phyloP scores from a whole-genome alignment of 345 rosid genomes.

The Psidium guajava region DNA sequence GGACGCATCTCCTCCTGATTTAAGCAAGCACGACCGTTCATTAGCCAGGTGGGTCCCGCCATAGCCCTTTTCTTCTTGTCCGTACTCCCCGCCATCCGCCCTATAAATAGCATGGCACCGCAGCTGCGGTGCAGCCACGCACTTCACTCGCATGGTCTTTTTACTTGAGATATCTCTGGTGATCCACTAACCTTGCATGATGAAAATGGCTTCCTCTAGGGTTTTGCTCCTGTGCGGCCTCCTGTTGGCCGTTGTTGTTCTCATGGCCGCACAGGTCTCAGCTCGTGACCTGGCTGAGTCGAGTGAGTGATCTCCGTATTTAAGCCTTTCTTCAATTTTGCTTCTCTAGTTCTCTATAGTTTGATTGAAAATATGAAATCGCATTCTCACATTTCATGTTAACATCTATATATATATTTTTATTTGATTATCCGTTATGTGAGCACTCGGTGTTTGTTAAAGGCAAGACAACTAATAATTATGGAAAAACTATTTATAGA shows the following conservation, averaged over 20 bases:
- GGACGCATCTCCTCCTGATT: not conserved
- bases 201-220: not conserved
- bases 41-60: not conserved
- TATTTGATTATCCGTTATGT: not conserved
- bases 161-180: not conserved
- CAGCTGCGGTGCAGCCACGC: not conserved
- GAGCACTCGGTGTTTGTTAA: not conserved
- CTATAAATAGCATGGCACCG: not conserved
- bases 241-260: not conserved
- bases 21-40: not conserved
- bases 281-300: slow-evolving; percentile 12
- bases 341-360: not conserved
- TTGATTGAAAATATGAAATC: not conserved
- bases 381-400: too few relatives aligned
- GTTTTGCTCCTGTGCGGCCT: not conserved
- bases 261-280: not conserved
- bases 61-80: not conserved
- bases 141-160: not conserved
- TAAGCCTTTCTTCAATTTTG: not conserved
- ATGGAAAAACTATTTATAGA: not conserved
- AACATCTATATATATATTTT: not conserved
- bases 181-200: not conserved
- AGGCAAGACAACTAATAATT: not conserved
- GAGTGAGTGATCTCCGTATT: not conserved
- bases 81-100: not conserved